Percentiles rank a stretch among this genome's conserved stretches.
Evolutionary conservation across 345 rosid genomes (phyloP).

Genomic region (Salix purpurea): DNA sequence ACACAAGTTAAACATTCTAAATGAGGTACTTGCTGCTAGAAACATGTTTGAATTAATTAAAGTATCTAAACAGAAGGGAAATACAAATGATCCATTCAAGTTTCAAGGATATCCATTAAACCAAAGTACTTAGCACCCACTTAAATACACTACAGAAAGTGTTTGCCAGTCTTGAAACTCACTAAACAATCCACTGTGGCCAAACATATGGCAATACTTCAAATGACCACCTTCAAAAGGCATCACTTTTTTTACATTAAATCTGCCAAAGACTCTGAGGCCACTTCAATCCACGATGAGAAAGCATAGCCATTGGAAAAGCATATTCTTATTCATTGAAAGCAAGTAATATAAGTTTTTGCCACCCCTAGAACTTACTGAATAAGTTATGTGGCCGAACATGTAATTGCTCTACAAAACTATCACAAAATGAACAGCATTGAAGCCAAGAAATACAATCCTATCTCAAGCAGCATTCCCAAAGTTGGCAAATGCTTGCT

Average conservation of each 20-base stretch:
- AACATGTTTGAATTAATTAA: not conserved
- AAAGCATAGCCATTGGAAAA: not conserved
- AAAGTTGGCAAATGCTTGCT: not conserved
- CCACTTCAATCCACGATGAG: not conserved
- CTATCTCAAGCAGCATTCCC: not conserved
- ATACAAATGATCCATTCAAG: not conserved
- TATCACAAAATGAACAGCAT: not conserved
- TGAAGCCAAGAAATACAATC: not conserved
- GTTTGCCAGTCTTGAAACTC: not conserved
- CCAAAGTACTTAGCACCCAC: not conserved
- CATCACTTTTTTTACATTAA: not conserved
- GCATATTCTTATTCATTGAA: not conserved
- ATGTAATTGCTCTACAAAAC: not conserved
- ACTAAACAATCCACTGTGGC: not conserved
- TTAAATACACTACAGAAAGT: not conserved
- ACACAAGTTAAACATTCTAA: conserved; percentile 27
- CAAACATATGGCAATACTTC: not conserved
- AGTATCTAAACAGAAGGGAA: not conserved
- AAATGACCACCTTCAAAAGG: not conserved
- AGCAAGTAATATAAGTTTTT: not conserved
- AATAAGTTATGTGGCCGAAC: not conserved
- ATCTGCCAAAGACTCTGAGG: not conserved
- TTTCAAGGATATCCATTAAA: not conserved
- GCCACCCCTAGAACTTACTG: not conserved
- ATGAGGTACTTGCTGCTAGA: conserved; percentile 14